These are phyloP conservation scores for Kluyveromyces sp. DNA, from an alignment of 1,139 yeast genomes.

Conservation along the genomic window DNA sequence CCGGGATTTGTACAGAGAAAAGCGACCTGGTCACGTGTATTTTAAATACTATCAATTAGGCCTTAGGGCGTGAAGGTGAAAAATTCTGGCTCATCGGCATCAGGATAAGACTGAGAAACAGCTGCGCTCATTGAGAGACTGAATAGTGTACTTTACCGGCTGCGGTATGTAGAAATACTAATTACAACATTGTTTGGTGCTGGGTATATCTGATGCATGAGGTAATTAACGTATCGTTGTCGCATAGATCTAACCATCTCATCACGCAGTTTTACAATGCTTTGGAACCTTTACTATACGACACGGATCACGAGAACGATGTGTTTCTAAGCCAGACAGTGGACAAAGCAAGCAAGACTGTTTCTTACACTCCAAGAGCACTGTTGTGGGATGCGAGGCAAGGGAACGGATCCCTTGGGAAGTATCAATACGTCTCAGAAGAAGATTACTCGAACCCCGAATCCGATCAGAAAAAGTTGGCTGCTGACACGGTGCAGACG, in stretches of 20 bases:
- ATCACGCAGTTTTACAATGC: constrained; percentile 72
- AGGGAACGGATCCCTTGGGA: constrained; percentile 57
- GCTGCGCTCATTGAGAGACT: too few species aligned
- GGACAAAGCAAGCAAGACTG: constrained; percentile 35
- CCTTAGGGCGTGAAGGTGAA: too few species aligned
- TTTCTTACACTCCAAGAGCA: constrained; percentile 74
- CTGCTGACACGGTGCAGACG: constrained; percentile 13
- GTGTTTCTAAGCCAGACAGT: constrained; percentile 41
- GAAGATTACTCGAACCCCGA: constrained; percentile 20
- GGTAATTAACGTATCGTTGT: constrained; percentile 59
- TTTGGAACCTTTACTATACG: constrained; percentile 55
- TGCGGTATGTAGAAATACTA: too few species aligned
- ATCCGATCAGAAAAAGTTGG: constrained; percentile 5
- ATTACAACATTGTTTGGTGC: too few species aligned
- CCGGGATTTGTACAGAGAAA: too few species aligned
- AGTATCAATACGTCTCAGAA: constrained; percentile 41
- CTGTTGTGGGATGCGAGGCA: constrained; percentile 67
- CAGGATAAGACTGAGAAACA: too few species aligned
- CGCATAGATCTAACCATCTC: constrained; percentile 67
- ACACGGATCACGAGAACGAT: constrained; percentile 37
- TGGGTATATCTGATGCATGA: too few species aligned
- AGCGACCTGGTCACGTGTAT: neutral
- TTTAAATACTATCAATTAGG: constrained; percentile 25
- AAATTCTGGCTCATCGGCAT: too few species aligned
- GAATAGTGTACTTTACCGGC: too few species aligned